These are phyloP conservation scores for Mortierella hygrophila DNA, from an alignment of 192 early-diverging fungal genomes.

Conservation along the genomic window DNA sequence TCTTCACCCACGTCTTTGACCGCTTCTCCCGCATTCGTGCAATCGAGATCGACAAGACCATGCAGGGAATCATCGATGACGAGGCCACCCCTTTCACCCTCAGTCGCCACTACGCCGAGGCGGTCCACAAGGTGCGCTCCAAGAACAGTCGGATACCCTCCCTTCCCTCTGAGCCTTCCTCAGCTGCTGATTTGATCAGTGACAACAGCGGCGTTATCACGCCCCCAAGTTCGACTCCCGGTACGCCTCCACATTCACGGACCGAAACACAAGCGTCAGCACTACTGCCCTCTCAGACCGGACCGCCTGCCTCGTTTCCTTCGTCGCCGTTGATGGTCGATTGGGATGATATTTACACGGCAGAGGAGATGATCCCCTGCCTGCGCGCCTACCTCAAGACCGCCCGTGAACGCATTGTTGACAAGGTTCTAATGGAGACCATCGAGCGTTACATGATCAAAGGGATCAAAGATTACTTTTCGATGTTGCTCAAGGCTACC, in stretches of 20 bases:
- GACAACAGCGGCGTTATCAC: no score
- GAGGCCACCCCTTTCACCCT: slow-evolving; percentile 10
- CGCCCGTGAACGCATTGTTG: slow-evolving; percentile 13
- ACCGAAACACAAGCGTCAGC: no score
- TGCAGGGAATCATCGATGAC: slow-evolving; percentile 7
- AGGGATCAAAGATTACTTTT: not conserved
- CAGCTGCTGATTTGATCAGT: not conserved
- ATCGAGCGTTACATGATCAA: slow-evolving; percentile 22
- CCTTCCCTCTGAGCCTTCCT: not conserved
- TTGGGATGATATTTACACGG: not conserved
- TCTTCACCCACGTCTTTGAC: slow-evolving; percentile 20
- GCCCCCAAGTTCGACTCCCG: no score
- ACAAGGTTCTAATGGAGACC: slow-evolving; percentile 24
- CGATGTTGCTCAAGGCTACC: not conserved
- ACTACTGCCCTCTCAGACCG: no score
- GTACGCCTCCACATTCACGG: no score
- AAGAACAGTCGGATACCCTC: not conserved
- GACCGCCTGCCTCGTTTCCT: no score
- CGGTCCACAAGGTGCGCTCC: slow-evolving; percentile 3
- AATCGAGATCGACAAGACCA: not conserved
- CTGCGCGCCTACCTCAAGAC: slow-evolving; percentile 5
- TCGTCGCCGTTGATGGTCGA: not conserved
- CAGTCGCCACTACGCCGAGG: not conserved
- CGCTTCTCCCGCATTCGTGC: not conserved
- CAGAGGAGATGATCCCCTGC: slow-evolving; percentile 8